phyloP scores from a whole-genome alignment of 768 basidiomycete genomes.

The Pholiota conissans region DNA sequence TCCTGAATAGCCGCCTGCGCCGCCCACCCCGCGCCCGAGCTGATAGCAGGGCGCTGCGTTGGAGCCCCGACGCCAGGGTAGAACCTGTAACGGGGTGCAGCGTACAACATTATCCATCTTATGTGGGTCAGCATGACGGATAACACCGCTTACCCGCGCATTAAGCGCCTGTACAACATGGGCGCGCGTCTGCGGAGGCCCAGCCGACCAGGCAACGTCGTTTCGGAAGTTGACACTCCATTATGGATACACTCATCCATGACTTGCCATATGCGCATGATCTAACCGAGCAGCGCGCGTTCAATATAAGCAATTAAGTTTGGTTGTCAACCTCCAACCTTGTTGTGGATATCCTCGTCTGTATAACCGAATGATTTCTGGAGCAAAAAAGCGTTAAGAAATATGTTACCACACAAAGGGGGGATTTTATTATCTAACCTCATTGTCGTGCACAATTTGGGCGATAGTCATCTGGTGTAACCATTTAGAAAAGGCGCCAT shows the following conservation, averaged over 20 bases:
- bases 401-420: background rate
- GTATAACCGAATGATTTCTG: conserved; percentile 70
- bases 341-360: conserved; percentile 71
- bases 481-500: conserved; percentile 5
- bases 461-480: conserved; percentile 80
- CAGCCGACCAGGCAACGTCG: conserved; percentile 85
- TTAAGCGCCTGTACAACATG: conserved; percentile 84
- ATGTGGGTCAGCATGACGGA: background rate
- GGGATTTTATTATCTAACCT: conserved; percentile 36
- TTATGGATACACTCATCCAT: conserved; percentile 92
- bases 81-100: conserved; percentile 40
- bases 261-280: conserved; percentile 80
- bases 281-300: conserved; percentile 27
- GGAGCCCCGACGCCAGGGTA: background rate
- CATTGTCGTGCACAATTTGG: conserved; percentile 92
- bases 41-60: background rate
- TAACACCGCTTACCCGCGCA: conserved; percentile 66
- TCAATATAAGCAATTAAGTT: background rate
- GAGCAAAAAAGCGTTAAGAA: background rate
- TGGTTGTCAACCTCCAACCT: conserved; percentile 41
- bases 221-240: conserved; percentile 80
- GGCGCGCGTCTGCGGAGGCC: conserved; percentile 81
- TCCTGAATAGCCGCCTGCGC: conserved; percentile 16
- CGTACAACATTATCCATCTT: background rate
- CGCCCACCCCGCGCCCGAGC: conserved; percentile 22